Conservation (phyloP, 108 stramenopile genomes). For the Nannochloropsis oceanica region DNA sequence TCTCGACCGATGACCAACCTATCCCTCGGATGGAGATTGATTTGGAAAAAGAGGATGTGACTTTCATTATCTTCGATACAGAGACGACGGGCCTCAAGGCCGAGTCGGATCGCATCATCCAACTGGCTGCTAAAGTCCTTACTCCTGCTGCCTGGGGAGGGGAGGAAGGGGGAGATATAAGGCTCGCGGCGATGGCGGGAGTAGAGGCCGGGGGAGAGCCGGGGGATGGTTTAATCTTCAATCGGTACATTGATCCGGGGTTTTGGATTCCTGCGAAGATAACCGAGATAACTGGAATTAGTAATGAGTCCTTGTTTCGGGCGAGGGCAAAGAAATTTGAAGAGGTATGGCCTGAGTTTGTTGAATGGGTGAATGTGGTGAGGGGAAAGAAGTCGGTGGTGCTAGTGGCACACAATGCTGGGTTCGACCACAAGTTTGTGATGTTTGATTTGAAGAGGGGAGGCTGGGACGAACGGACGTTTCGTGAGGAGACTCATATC, state of each 20-base stretch:
- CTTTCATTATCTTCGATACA: slow-evolving; percentile 10
- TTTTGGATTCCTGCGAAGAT: neutral
- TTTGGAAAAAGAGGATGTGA: slow-evolving; percentile 1
- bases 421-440: slow-evolving; percentile 13
- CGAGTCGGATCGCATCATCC: slow-evolving; percentile 8
- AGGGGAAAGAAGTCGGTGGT: neutral
- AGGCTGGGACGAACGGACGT: slow-evolving; percentile 3
- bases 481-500: slow-evolving; percentile 9
- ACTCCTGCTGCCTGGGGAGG: neutral
- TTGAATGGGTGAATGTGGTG: neutral
- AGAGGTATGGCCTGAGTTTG: slow-evolving; percentile 14
- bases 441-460: neutral
- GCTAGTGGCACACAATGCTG: slow-evolving; percentile 14
- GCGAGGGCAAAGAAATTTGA: neutral
- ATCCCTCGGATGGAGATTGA: neutral
- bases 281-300: slow-evolving; percentile 15
- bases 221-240: neutral
- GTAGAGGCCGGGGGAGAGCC: neutral
- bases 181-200: neutral
- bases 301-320: neutral
- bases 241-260: neutral
- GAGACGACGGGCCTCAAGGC: slow-evolving; percentile 15
- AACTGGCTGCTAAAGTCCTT: slow-evolving; percentile 17
- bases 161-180: neutral
- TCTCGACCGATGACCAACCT: neutral